Base-by-base conservation (phyloP, 2,329 filamentous ascomycete genomes). In the Diplodia corticola region DNA sequence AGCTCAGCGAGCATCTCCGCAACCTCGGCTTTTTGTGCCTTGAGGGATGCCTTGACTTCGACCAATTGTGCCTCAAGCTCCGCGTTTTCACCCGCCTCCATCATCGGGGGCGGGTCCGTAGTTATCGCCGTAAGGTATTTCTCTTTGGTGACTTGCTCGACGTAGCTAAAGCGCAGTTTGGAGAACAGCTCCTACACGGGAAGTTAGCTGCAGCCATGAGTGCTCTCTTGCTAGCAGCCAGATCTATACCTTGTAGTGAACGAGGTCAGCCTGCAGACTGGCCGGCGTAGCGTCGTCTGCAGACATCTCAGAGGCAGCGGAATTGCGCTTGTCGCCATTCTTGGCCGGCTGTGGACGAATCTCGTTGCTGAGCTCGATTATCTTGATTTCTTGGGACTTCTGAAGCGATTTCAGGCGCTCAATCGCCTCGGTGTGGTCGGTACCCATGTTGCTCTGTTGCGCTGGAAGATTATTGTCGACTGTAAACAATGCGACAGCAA, bases 131-230 rank as follows among this genome's bases (percentile, higher is more conserved):
- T 91, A 64, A 99, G 89, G 78, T 97, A 98, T 74, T 97, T 96
- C 78, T 99, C 95, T 80, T 98, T 99, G 51, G 94, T 98, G 69
- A 98, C 93, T 82, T 98, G 95, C 80, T 99, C 95, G 72, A 97
- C 91, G 79, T 98, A 98, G 70, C 91, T 96, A 82, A 98, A 98
- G 71, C 94, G 92, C 46, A 98, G 85, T 80, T 99, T 98, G 49
- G 92, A 90, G 79, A 98, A 99, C 22, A 98, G 86, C 79, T 97
- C 93, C 80, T 88, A 70, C 5, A 5, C 10, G 10, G 35, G n/a
- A 9, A 4, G 26, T 55, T 37, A 60, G 50, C 28, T 20, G 17
- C 17, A 1, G 15, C 46, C 17, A 22, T 50, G 30, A n/a, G 2
- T 26, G 33, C 12, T 26, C 26, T 12, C 13, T 20, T 17, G 15